Percentiles rank a stretch among this genome's conserved stretches.
phyloP scores from a whole-genome alignment of 1,284 basidiomycete genomes.

The Stygiomarasmius scandens region DNA sequence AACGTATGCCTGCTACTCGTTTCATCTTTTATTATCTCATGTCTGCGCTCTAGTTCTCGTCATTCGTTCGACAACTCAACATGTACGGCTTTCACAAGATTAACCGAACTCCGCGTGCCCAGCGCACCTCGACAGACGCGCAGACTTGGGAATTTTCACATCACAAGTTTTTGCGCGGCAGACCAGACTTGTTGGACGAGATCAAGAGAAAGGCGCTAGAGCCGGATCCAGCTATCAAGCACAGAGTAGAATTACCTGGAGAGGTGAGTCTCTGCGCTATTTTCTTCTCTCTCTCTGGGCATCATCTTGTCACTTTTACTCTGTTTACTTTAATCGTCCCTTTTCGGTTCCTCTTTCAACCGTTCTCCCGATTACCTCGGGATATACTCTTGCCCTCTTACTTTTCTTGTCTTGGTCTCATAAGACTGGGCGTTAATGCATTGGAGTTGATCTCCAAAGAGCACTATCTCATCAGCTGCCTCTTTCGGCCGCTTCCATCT shows the following conservation, averaged over 20 bases:
- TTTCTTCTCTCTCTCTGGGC: not conserved
- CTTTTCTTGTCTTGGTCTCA: not conserved
- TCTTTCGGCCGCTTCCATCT: not conserved
- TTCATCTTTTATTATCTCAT: conserved; percentile 6
- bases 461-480: conserved; percentile 14
- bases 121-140: conserved; percentile 75
- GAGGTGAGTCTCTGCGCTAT: conserved; percentile 49
- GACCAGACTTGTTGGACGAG: conserved; percentile 82
- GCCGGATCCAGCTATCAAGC: conserved; percentile 66
- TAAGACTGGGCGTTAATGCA: not conserved
- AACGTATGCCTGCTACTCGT: conserved; percentile 53
- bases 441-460: conserved; percentile 7
- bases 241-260: conserved; percentile 74
- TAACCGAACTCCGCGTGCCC: conserved; percentile 75
- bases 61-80: conserved; percentile 88
- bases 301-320: not conserved
- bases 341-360: conserved; percentile 1
- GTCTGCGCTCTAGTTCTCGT: conserved; percentile 66
- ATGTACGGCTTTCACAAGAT: conserved; percentile 91
- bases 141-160: conserved; percentile 92
- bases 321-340: not conserved
- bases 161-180: conserved; percentile 80
- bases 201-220: conserved; percentile 86
- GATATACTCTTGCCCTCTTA: not conserved
- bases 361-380: not conserved